These are phyloP conservation scores for Discostella stelligera DNA, from an alignment of 352 stramenopile species.

Conservation along the genomic window DNA sequence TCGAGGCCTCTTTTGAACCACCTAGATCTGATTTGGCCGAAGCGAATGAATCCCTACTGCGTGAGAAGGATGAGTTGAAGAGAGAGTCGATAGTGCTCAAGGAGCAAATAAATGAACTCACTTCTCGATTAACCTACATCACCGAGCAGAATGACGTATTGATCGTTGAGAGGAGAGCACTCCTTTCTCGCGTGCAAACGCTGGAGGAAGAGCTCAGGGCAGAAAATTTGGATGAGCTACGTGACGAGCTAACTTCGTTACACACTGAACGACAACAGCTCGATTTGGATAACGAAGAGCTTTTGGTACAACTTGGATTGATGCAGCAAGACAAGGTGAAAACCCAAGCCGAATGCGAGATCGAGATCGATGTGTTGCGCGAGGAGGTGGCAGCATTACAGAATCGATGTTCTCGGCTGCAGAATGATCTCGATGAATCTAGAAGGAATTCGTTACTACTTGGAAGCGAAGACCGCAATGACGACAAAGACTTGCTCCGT, in stretches of 20 bases:
- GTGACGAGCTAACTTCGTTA: conserved; percentile 55
- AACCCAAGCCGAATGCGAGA: conserved; percentile 39
- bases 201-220: conserved; percentile 44
- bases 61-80: conserved; percentile 32
- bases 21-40: conserved; percentile 10
- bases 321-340: conserved; percentile 54
- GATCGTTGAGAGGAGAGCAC: conserved; percentile 27
- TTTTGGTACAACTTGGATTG: conserved; percentile 47
- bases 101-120: conserved; percentile 32
- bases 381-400: conserved; percentile 43
- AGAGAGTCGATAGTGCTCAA: conserved; percentile 25
- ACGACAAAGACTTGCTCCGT: conserved; percentile 36
- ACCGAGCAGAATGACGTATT: conserved; percentile 11
- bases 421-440: conserved; percentile 38
- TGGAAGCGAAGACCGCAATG: conserved; percentile 7
- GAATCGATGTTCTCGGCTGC: conserved; percentile 24
- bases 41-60: conserved; percentile 31
- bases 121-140: conserved; percentile 15
- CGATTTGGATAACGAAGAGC: conserved; percentile 55
- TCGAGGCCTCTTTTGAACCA: conserved; percentile 38
- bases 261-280: conserved; percentile 52
- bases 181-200: conserved; percentile 29
- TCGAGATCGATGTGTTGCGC: conserved; percentile 48
- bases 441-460: neutral
- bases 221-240: conserved; percentile 45